These are phyloP conservation scores for Coffea humblotiana DNA, from an alignment of 305 asterid genomes.

Conservation along the genomic window DNA sequence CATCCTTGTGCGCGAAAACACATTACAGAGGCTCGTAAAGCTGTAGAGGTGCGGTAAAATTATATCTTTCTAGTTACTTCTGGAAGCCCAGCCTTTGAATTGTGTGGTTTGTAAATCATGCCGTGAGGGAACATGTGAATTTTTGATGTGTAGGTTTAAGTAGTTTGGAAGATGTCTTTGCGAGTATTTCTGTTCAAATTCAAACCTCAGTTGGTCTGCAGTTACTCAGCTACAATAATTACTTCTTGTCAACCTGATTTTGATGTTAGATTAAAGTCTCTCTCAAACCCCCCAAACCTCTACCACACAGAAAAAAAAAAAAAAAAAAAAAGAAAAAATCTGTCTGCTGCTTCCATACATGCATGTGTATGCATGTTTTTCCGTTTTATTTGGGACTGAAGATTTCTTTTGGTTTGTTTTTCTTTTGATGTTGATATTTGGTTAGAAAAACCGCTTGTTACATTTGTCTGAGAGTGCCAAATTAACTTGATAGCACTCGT, in stretches of 20 bases:
- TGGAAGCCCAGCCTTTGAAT: conserved; percentile 14
- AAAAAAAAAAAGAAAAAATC: background rate
- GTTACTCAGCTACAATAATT: background rate
- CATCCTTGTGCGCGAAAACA: conserved; percentile 93
- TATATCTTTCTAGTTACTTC: conserved; percentile 10
- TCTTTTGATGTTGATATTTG: background rate
- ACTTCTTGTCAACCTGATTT: background rate
- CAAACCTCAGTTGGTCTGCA: background rate
- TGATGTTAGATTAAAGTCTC: background rate
- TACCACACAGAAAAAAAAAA: no score
- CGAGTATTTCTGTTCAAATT: conserved; percentile 2
- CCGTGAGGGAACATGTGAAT: background rate
- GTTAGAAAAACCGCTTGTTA: background rate
- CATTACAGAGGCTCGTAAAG: conserved; percentile 79
- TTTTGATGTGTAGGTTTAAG: background rate
- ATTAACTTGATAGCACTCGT: background rate
- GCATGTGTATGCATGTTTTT: background rate
- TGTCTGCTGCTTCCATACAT: background rate
- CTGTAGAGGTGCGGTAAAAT: conserved; percentile 58
- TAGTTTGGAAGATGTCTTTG: background rate
- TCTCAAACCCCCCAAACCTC: background rate
- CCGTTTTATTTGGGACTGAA: background rate
- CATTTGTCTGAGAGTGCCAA: background rate
- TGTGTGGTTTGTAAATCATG: background rate
- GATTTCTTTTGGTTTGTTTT: background rate